Percentiles rank a stretch among this genome's conserved stretches.
Conservation (phyloP, 306 rosid genomes). For the Ceratonia siliqua region DNA sequence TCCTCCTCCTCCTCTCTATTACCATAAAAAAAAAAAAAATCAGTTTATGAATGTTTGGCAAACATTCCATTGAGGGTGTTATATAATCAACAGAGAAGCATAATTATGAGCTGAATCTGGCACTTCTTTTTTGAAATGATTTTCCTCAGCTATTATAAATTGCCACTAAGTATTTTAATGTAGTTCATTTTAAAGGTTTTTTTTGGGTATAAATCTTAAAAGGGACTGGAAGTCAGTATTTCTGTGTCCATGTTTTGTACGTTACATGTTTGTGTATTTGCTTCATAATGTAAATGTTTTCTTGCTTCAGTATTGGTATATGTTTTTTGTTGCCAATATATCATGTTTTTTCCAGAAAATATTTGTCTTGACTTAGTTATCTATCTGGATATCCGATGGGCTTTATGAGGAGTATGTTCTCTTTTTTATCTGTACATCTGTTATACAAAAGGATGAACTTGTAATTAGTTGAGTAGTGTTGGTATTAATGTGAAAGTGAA, state of each 20-base stretch:
- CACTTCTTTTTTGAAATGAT: neutral
- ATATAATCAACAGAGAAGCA: neutral
- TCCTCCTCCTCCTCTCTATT: too few relatives aligned
- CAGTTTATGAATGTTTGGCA: neutral
- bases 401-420: constrained; percentile 39
- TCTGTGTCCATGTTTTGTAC: too few relatives aligned
- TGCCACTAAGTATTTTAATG: neutral
- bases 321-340: constrained; percentile 1
- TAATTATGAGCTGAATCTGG: neutral
- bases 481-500: neutral
- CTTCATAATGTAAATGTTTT: neutral
- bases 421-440: constrained; percentile 1
- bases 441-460: constrained; percentile 10
- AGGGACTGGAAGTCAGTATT: neutral
- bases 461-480: neutral
- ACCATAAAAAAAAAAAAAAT: neutral
- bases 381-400: neutral
- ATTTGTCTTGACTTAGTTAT: constrained; percentile 44
- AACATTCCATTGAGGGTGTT: neutral
- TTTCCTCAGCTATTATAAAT: neutral
- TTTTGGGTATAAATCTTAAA: neutral
- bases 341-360: neutral
- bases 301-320: neutral
- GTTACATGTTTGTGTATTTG: neutral
- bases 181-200: neutral